Conservation (phyloP, 768 basidiomycete species). For the Pleurotus cornucopiae region DNA sequence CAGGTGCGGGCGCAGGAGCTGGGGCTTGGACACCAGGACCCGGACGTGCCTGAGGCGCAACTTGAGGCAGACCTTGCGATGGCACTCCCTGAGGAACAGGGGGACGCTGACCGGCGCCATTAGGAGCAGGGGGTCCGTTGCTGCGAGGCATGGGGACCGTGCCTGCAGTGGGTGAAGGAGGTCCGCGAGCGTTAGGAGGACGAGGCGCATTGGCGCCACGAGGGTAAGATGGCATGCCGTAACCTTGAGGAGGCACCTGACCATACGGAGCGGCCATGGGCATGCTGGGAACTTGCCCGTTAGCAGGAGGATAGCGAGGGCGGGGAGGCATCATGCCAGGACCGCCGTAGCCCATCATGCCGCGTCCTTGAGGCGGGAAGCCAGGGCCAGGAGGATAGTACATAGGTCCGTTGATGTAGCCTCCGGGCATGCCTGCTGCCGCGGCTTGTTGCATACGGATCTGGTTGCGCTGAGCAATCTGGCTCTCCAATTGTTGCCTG, state of each 20-base stretch:
- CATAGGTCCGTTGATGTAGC: conserved; percentile 82
- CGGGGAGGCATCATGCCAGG: conserved; percentile 87
- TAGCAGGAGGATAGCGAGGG: conserved; percentile 72
- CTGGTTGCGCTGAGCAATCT: conserved; percentile 97
- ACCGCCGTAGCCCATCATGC: conserved; percentile 78
- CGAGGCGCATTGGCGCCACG: conserved; percentile 53
- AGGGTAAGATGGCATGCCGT: conserved; percentile 67
- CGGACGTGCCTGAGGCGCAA: conserved; percentile 27
- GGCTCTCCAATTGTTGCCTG: conserved; percentile 96
- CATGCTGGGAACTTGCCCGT: conserved; percentile 72
- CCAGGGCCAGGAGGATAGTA: conserved; percentile 82
- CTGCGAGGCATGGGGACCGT: conserved; percentile 63
- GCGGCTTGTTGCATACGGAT: conserved; percentile 95
- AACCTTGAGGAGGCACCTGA: conserved; percentile 69
- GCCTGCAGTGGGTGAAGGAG: conserved; percentile 65
- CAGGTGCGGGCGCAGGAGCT: conserved; percentile 34
- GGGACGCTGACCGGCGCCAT: conserved; percentile 48
- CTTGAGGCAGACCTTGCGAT: conserved; percentile 16
- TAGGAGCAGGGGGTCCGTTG: conserved; percentile 54
- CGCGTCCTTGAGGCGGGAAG: conserved; percentile 80
- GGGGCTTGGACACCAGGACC: conserved; percentile 18
- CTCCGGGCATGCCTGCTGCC: conserved; percentile 77
- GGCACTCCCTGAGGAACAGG: conserved; percentile 43
- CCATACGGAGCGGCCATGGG: conserved; percentile 71
- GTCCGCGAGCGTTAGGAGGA: conserved; percentile 61